Evolutionary conservation across 352 stramenopile genomes (phyloP).

Genomic region (Pelagophyceae sp.): DNA sequence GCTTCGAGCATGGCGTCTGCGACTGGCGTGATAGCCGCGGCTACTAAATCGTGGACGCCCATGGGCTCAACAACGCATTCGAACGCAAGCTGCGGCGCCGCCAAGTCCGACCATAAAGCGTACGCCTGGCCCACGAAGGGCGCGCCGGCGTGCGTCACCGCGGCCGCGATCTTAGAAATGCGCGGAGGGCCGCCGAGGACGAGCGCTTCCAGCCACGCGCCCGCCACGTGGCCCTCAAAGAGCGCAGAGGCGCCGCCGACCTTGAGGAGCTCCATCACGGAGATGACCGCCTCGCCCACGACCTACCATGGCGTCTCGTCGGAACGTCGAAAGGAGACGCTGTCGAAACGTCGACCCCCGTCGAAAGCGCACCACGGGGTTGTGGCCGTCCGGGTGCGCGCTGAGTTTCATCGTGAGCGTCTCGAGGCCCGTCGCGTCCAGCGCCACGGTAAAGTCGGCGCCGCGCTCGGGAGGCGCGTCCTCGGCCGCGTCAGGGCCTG

Average conservation of each 20-base stretch:
- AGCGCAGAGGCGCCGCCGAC: background rate
- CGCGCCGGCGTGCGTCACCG: background rate
- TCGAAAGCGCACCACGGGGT: background rate
- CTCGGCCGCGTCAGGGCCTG: too few relatives aligned
- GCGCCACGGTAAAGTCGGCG: background rate
- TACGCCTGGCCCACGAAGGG: background rate
- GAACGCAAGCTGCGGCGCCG: background rate
- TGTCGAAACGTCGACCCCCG: background rate
- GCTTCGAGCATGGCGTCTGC: slow-evolving; percentile 1
- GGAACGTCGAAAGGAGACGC: background rate
- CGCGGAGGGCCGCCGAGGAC: background rate
- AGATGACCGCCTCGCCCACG: background rate
- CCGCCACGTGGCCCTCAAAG: background rate
- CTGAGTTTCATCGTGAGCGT: background rate
- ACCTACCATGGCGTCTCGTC: too few relatives aligned
- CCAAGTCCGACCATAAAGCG: background rate
- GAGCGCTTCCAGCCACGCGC: background rate
- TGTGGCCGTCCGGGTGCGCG: background rate
- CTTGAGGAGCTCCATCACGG: background rate
- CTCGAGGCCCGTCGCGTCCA: background rate
- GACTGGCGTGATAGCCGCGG: background rate
- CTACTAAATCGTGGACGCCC: slow-evolving; percentile 3
- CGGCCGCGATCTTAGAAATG: background rate
- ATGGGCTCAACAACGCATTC: background rate
- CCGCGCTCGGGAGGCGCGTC: too few relatives aligned